Evolutionary conservation across 148 eudicot species (phyloP).

Genomic region (Rhododendron ovatum): DNA sequence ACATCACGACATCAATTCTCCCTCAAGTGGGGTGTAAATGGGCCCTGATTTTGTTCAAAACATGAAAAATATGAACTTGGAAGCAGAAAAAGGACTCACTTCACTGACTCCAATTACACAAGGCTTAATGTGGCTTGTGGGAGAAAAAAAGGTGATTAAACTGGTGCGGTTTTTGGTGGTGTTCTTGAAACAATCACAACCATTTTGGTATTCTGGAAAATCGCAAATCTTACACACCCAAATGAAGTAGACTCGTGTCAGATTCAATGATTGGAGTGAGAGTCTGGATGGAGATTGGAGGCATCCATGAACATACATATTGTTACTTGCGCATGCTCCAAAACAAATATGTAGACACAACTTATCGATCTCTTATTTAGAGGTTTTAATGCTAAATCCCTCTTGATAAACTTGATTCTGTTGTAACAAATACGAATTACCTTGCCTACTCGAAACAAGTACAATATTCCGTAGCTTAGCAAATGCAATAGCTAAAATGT

Average conservation of each 20-base stretch:
- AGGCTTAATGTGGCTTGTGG: background rate
- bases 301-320: background rate
- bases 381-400: background rate
- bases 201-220: background rate
- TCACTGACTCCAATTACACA: background rate
- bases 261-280: background rate
- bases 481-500: background rate
- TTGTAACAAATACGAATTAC: background rate
- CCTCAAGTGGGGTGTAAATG: background rate
- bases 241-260: background rate
- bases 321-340: background rate
- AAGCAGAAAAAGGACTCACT: background rate
- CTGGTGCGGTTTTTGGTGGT: background rate
- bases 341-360: background rate
- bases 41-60: background rate
- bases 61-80: background rate
- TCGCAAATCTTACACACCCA: background rate
- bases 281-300: background rate
- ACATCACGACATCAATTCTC: background rate
- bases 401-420: background rate
- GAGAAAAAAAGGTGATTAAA: background rate
- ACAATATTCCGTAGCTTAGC: background rate
- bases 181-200: background rate
- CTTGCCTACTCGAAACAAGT: background rate
- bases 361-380: background rate